Evolutionary conservation across 1,284 basidiomycete genomes (phyloP).

Genomic region (Cryptococcus floricola): DNA sequence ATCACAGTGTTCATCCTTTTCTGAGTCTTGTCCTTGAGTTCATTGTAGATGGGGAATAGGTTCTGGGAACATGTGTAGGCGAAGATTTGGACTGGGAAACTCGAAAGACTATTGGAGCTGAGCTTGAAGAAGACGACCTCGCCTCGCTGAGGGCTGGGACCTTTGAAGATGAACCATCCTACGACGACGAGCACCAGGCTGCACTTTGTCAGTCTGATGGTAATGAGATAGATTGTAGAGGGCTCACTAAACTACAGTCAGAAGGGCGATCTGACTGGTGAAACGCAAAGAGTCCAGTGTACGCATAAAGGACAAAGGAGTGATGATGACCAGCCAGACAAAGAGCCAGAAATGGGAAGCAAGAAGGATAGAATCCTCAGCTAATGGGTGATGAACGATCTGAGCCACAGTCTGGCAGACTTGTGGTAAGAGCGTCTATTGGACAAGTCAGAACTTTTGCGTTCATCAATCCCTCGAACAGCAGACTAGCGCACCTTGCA

Average conservation of each 20-base stretch:
- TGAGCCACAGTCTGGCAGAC: conserved; percentile 82
- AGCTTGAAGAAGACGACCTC: conserved; percentile 40
- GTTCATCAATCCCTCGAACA: background rate
- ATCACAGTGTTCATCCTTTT: conserved; percentile 82
- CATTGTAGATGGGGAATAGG: conserved; percentile 77
- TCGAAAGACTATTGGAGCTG: conserved; percentile 53
- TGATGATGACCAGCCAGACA: conserved; percentile 73
- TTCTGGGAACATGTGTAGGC: conserved; percentile 90
- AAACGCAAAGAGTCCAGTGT: conserved; percentile 62
- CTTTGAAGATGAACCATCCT: conserved; percentile 48
- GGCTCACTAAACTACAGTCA: conserved; percentile 60
- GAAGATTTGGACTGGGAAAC: conserved; percentile 92
- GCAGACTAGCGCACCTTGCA: conserved; percentile 61
- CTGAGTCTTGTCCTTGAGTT: conserved; percentile 77
- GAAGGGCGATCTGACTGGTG: conserved; percentile 49
- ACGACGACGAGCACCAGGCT: conserved; percentile 67
- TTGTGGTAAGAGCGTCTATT: conserved; percentile 72
- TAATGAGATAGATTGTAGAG: conserved; percentile 26
- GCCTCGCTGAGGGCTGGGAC: conserved; percentile 37
- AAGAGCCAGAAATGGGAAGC: conserved; percentile 80
- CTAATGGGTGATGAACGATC: conserved; percentile 56
- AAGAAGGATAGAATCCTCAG: conserved; percentile 59
- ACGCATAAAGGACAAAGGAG: conserved; percentile 82
- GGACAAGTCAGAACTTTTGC: background rate
- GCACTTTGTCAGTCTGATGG: conserved; percentile 51